Conservation (phyloP, 2,329 filamentous ascomycete genomes). For the Sordariomycetes sp. region DNA sequence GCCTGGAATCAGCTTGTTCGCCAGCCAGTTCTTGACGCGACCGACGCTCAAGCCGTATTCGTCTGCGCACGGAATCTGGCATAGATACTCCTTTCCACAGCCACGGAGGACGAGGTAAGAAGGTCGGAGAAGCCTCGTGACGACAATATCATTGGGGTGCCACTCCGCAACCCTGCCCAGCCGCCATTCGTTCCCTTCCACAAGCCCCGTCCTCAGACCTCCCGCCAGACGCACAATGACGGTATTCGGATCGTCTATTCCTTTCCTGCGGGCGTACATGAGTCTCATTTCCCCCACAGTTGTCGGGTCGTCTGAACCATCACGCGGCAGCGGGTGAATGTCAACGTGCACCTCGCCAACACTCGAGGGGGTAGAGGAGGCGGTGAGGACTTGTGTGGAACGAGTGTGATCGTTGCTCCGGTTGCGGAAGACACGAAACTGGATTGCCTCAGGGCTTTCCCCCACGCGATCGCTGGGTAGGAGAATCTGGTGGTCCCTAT, state of each 20-base stretch:
- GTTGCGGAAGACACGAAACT: neutral
- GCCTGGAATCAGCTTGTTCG: neutral
- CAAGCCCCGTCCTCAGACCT: neutral
- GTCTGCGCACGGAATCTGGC: neutral
- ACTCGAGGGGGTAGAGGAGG: neutral
- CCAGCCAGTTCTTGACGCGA: neutral
- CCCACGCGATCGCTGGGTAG: neutral
- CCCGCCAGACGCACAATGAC: neutral
- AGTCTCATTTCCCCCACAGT: neutral
- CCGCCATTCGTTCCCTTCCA: slow-evolving; percentile 1
- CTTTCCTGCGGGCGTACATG: neutral
- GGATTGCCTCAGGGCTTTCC: neutral
- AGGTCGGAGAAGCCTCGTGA: neutral
- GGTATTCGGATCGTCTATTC: neutral
- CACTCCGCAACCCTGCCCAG: neutral
- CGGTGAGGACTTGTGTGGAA: neutral
- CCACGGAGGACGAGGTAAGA: neutral
- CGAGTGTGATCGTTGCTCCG: neutral
- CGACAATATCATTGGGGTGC: neutral
- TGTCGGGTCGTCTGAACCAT: neutral
- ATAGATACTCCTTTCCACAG: slow-evolving; percentile 1
- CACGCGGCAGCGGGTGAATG: neutral
- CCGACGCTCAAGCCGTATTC: neutral
- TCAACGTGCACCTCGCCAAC: neutral
- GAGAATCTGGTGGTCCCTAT: neutral